Base-by-base conservation (phyloP, 164 flowering plant species). In the Aristolochia fimbriata region DNA sequence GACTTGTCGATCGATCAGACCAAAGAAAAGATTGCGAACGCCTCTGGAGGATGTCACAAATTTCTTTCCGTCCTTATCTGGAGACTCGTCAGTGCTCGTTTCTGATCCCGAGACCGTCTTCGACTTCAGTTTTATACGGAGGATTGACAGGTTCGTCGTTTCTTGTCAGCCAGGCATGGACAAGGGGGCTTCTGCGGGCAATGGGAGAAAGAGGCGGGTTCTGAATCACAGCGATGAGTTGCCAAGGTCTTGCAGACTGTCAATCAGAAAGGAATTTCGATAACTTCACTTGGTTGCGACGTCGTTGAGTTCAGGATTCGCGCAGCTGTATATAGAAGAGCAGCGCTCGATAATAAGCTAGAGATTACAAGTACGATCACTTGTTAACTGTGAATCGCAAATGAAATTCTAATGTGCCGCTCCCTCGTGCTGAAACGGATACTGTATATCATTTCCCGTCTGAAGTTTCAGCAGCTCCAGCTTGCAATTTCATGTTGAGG, bases 191-290 rank as follows among this genome's bases (percentile, higher is more conserved):
- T 21, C 64, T 0, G 13, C 33, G 12, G 51, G 51, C 16, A 49
- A 16, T 43, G 21, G 59, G 30, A 51, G 50, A 37, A 69, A 63
- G 73, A 55, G 67, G 23, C 60, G 65, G 30, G 51, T 61, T 16
- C 37, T 17, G 6, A 59, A 56, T 31, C 62, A 27, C 37, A 15
- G 27, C n/a, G 62, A 53, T 51, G 31, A 55, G 47, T 23, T 22
- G 31, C 45, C 37, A 15, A 6, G 15, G 20, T 0, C 33, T 3
- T 11, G 61, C 21, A 31, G 61, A 63, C 56, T 21, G 58, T 61
- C 64, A 6, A 43, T 67, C 7, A 64, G 74, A 48, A 67, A 51
- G 59, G 63, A 53, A 25, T 74, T 70, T 41, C 63, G 77, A 70
- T 74, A 55, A 48, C 13, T 49, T 15, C 19, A 27, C 1, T 43